These are phyloP conservation scores for Candida railenensis DNA, from an alignment of 805 yeast genomes.

Conservation along the genomic window DNA sequence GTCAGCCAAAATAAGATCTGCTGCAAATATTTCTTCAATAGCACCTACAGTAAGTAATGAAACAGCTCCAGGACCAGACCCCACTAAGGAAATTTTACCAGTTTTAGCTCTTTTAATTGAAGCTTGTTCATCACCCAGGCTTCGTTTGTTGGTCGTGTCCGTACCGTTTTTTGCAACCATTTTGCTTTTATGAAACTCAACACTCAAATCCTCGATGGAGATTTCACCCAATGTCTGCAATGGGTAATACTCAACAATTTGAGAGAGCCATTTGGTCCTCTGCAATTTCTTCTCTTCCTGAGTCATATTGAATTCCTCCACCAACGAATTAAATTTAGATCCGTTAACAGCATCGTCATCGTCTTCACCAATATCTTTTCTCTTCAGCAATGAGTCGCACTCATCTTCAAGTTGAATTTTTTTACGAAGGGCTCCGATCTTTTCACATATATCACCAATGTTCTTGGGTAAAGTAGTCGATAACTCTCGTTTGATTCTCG, in stretches of 20 bases:
- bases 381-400: conserved; percentile 14
- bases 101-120: background rate
- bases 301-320: conserved; percentile 57
- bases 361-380: conserved; percentile 49
- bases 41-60: conserved; percentile 86
- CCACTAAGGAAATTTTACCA: conserved; percentile 79
- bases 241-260: conserved; percentile 89
- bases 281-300: conserved; percentile 51
- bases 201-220: conserved; percentile 55
- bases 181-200: conserved; percentile 31
- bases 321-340: conserved; percentile 57
- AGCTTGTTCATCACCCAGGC: background rate
- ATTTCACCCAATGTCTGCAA: conserved; percentile 59
- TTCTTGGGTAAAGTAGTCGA: conserved; percentile 64
- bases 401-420: conserved; percentile 55
- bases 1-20: conserved; percentile 85
- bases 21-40: conserved; percentile 70
- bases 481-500: conserved; percentile 74
- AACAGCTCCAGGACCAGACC: conserved; percentile 91
- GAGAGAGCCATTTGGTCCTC: conserved; percentile 82
- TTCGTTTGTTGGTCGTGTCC: background rate
- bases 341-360: conserved; percentile 72
- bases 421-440: conserved; percentile 65
- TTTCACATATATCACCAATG: conserved; percentile 65
- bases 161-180: conserved; percentile 10